Percentiles rank a stretch among this genome's conserved stretches.
phyloP scores from a whole-genome alignment of 2,329 filamentous ascomycete genomes.

The Botrytis sinoallii region DNA sequence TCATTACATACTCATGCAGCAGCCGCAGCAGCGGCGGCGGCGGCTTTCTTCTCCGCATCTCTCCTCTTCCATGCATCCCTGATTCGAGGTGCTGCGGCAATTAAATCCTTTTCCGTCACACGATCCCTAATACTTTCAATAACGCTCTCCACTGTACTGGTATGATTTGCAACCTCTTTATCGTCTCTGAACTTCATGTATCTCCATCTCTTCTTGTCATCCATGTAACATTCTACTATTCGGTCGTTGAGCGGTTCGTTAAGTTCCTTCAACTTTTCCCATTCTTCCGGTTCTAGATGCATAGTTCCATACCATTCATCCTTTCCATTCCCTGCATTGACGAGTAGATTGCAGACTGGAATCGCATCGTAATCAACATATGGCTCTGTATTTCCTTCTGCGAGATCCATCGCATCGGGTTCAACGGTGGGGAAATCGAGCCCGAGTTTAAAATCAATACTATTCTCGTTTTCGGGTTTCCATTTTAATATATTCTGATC shows the following conservation, averaged over 20 bases:
- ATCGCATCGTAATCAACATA: slow-evolving; percentile 77
- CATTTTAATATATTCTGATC: slow-evolving; percentile 95
- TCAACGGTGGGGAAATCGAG: slow-evolving; percentile 73
- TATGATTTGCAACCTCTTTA: slow-evolving; percentile 88
- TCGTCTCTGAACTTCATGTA: slow-evolving; percentile 90
- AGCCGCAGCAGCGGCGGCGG: not conserved
- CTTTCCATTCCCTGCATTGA: slow-evolving; percentile 60
- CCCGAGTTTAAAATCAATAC: slow-evolving; percentile 82
- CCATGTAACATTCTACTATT: slow-evolving; percentile 87
- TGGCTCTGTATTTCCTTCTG: slow-evolving; percentile 60
- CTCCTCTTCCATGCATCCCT: slow-evolving; percentile 71
- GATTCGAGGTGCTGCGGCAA: slow-evolving; percentile 66
- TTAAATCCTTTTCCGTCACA: slow-evolving; percentile 78
- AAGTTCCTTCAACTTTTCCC: slow-evolving; percentile 75
- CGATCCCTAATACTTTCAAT: slow-evolving; percentile 85
- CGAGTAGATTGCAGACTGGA: slow-evolving; percentile 69
- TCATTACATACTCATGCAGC: not conserved
- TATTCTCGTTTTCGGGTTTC: slow-evolving; percentile 95
- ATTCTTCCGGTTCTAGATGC: slow-evolving; percentile 71
- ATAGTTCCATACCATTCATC: slow-evolving; percentile 60
- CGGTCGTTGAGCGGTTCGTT: slow-evolving; percentile 76
- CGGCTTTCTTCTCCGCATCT: slow-evolving; percentile 25
- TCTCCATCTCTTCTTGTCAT: slow-evolving; percentile 73
- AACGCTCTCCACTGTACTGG: slow-evolving; percentile 78
- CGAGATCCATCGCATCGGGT: slow-evolving; percentile 64